Percentiles rank a stretch among this genome's conserved stretches.
phyloP scores from a whole-genome alignment of 495 filamentous ascomycete genomes.

The Stereocaulon alpinum region DNA sequence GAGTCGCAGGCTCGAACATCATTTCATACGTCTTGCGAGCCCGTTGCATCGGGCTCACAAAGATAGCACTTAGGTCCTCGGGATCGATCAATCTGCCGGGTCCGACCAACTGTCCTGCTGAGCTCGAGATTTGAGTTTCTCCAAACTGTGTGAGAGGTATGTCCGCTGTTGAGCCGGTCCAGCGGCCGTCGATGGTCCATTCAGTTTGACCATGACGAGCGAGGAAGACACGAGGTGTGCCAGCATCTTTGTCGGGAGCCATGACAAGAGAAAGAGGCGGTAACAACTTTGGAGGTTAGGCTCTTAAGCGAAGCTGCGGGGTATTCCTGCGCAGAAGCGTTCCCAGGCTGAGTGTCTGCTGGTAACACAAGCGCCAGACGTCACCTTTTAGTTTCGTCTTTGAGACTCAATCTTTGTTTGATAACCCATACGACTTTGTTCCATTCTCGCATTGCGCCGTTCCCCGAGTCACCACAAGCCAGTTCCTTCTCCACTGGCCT shows the following conservation, averaged over 20 bases:
- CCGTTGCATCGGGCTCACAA: constrained; percentile 67
- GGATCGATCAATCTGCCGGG: constrained; percentile 57
- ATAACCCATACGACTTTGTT: constrained; percentile 56
- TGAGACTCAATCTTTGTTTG: constrained; percentile 28
- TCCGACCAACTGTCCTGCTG: neutral
- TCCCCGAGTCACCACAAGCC: constrained; percentile 72
- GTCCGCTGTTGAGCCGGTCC: too few species aligned
- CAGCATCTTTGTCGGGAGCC: constrained; percentile 7
- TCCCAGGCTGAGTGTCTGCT: too few species aligned
- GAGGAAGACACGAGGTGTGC: constrained; percentile 33
- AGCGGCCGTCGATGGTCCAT: too few species aligned
- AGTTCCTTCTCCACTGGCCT: constrained; percentile 58
- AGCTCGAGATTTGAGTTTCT: neutral
- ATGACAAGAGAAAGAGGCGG: neutral
- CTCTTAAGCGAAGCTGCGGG: too few species aligned
- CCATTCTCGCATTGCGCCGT: constrained; percentile 73
- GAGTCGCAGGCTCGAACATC: constrained; percentile 38
- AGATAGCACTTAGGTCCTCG: constrained; percentile 58
- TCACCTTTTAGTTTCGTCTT: neutral
- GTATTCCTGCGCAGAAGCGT: too few species aligned
- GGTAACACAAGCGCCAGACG: too few species aligned
- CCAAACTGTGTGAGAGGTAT: too few species aligned
- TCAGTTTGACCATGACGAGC: constrained; percentile 26
- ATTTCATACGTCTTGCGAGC: constrained; percentile 69
- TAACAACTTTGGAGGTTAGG: too few species aligned